These are phyloP conservation scores for Hymenoscyphus repandus DNA, from an alignment of 2,329 filamentous ascomycete species.

Conservation along the genomic window DNA sequence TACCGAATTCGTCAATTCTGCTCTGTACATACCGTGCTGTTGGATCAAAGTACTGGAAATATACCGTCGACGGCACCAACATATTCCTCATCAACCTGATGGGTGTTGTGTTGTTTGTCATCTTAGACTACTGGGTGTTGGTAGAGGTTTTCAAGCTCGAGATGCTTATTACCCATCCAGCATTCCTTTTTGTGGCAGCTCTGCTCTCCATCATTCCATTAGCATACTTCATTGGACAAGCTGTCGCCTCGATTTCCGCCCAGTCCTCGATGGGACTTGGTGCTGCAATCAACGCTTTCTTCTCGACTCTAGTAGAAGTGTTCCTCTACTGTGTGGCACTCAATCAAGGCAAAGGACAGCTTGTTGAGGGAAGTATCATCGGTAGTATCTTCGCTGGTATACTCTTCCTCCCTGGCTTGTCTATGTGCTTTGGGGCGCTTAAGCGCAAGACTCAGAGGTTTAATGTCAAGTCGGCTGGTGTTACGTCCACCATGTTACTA, in stretches of 20 bases:
- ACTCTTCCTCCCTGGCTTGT: constrained; percentile 86
- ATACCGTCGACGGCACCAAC: constrained; percentile 96
- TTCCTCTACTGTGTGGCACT: constrained; percentile 95
- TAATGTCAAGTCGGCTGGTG: constrained; percentile 92
- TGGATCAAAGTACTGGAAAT: constrained; percentile 97
- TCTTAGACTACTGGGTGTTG: constrained; percentile 85
- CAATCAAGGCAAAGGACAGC: constrained; percentile 81
- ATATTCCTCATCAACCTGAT: constrained; percentile 98
- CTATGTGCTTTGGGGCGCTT: constrained; percentile 98
- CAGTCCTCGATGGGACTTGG: constrained; percentile 98
- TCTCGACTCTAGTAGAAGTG: constrained; percentile 95
- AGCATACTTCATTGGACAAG: constrained; percentile 97
- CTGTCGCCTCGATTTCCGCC: constrained; percentile 95
- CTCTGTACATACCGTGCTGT: constrained; percentile 96
- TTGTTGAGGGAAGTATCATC: constrained; percentile 95
- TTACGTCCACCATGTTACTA: constrained; percentile 95
- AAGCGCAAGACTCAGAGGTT: constrained; percentile 98
- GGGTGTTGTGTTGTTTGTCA: constrained; percentile 86
- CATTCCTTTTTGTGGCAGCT: constrained; percentile 78
- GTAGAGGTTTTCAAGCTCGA: constrained; percentile 59
- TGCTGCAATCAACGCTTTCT: constrained; percentile 96
- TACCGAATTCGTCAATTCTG: constrained; percentile 77
- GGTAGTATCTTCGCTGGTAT: constrained; percentile 98
- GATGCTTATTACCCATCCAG: constrained; percentile 73
- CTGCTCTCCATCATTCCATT: constrained; percentile 91